Base-by-base conservation (phyloP, 2,329 filamentous ascomycete species). In the Epichloe gansuensis region DNA sequence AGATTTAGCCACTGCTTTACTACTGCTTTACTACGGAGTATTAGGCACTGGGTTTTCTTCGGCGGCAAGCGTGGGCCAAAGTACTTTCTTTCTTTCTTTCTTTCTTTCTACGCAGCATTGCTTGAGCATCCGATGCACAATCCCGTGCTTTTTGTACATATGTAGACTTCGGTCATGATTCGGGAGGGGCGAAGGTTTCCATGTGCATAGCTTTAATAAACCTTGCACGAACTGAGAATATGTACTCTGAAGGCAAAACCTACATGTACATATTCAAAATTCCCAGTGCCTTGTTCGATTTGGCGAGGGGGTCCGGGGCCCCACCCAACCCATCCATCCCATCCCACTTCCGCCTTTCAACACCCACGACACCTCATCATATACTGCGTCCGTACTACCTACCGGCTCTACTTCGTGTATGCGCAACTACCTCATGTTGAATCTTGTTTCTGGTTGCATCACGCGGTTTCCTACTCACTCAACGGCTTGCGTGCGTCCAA, bases 21-120 rank as follows among this genome's bases (percentile, higher is more conserved):
- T n/a, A n/a, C 13, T 13, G 43, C 43, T 23, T n/a, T 11, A n/a
- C 21, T 21, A 21, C 17, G 17, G 28, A 28, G 8, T 34, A 17
- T 15, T n/a, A 23, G 17, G 53, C 53, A 48, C 52, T 55, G 58
- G 57, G 34, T 49, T 52, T 56, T 56, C 57, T 53, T 59, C 58
- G 58, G 57, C 41, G 46, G 48, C 11, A n/a, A 7, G 28, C 17
- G 21, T 48, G 28, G 44, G 28, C 28, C 44, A 11, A 25, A 13
- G 38, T 41, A 2, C 7, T n/a, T n/a, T 41, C 17, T 17, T 15
- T 41, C 17, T 17, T 15, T 15, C 7, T n/a, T n/a, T 41, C 17
- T 17, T 15, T 41, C 17, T 17, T 15, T 15, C n/a, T 13, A 34
- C 2, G 28, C 28, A 9, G 28, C 7, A 31, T 31, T 31, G 28